A percentile compares a stretch with the other conserved stretches of the same genome.
phyloP scores from a whole-genome alignment of 2,329 filamentous ascomycete species.

The Thielaviopsis euricoi region DNA sequence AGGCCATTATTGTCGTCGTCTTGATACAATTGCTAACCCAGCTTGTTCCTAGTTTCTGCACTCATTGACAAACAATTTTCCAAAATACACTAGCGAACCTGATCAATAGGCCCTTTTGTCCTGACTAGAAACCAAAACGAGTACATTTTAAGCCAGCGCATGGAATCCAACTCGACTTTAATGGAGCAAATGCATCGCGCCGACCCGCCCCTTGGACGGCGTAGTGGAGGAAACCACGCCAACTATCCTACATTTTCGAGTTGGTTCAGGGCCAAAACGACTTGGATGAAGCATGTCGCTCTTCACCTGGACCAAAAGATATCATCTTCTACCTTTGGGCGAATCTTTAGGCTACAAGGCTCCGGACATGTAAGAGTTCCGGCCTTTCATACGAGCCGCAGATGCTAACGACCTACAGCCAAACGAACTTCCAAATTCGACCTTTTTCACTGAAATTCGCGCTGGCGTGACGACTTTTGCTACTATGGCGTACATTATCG shows the following conservation, averaged over 20 bases:
- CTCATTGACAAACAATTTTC: not conserved
- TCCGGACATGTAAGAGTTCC: slow-evolving; percentile 41
- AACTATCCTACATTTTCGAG: slow-evolving; percentile 6
- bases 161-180: not conserved
- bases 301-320: slow-evolving; percentile 16
- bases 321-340: slow-evolving; percentile 29
- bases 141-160: not conserved
- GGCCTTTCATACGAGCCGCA: not conserved
- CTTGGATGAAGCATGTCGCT: slow-evolving; percentile 2
- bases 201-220: slow-evolving; percentile 5
- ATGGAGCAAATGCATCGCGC: slow-evolving; percentile 11
- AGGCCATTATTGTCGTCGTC: not conserved
- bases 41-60: not conserved
- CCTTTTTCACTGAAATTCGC: slow-evolving; percentile 61
- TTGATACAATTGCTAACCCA: not conserved
- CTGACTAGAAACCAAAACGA: not conserved
- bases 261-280: slow-evolving; percentile 7
- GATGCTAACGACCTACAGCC: slow-evolving; percentile 28
- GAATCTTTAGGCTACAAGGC: slow-evolving; percentile 46
- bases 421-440: slow-evolving; percentile 48
- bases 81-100: not conserved
- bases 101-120: not conserved
- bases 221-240: not conserved
- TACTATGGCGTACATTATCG: slow-evolving; percentile 76
- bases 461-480: slow-evolving; percentile 68